Evolutionary conservation across 75 land plant genomes (phyloP).

Genomic region (Pseudotsuga menziesii): DNA sequence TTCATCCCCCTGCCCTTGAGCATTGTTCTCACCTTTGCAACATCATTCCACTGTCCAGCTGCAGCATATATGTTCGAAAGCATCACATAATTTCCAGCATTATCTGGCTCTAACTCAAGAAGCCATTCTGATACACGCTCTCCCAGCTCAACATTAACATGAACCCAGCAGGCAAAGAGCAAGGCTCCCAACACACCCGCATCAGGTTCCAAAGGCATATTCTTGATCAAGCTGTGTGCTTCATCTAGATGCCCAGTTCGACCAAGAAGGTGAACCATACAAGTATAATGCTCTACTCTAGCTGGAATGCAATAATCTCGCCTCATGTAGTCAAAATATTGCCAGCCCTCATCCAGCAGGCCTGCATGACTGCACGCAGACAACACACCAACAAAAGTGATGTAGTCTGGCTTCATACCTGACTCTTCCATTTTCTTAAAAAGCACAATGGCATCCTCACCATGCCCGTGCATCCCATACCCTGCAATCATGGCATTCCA

Average conservation of each 20-base stretch:
- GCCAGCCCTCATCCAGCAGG: background rate
- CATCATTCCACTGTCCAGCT: conserved; percentile 1
- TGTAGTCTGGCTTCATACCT: conserved; percentile 11
- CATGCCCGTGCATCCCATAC: conserved; percentile 14
- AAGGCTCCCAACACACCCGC: conserved; percentile 2
- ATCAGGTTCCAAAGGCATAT: conserved; percentile 9
- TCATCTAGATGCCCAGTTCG: background rate
- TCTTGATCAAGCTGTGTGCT: conserved; percentile 2
- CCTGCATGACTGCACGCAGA: conserved; percentile 9
- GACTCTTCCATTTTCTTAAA: conserved; percentile 15
- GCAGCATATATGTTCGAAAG: conserved; percentile 6
- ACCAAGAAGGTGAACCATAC: conserved; percentile 4
- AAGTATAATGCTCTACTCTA: conserved; percentile 11
- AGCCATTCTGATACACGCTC: conserved; percentile 15
- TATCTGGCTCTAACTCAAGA: conserved; percentile 7
- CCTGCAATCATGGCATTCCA: conserved; percentile 32
- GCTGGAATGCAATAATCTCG: background rate
- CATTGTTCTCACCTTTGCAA: conserved; percentile 2
- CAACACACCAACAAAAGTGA: conserved; percentile 8
- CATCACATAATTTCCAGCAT: background rate
- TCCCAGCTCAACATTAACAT: conserved; percentile 10
- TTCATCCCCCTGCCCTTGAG: conserved; percentile 3
- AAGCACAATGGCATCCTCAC: conserved; percentile 2
- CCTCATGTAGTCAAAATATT: background rate
- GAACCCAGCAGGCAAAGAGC: background rate